Base-by-base conservation (phyloP, 495 filamentous ascomycete genomes). In the Pyrenula aspistea region DNA sequence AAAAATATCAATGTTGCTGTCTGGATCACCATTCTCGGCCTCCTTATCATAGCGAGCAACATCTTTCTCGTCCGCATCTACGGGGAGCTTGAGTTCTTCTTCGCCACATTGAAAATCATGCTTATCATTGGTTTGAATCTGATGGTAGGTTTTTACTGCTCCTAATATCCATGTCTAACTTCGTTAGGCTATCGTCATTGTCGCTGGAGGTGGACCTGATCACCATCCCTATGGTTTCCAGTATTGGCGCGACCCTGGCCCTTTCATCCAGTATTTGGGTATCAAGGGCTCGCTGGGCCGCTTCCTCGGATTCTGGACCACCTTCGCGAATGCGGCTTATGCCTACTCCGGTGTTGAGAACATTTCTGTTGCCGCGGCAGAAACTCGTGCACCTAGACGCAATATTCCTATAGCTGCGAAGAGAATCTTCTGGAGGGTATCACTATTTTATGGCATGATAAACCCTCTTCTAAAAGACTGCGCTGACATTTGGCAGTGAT, bases 361-460 rank as follows among this genome's bases (percentile, higher is more conserved):
- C 60, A 78, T 88, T 24, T 84, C 80, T 53, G 77, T 93, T 15
- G 85, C 89, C 0, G 89, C 86, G 10, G 86, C 86, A 57, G 90
- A 96, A 68, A 84, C 88, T 57, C 79, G 78, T 21, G 87, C 87
- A 58, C 91, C 90, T 1, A 75, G 83, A 31, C 83, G 81, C 62
- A 85, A 87, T 53, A 82, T 95, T 55, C 89, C 89, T 53, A 77
- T 77, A 57, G 91, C 90, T 2, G 84, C 84, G 10, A 84, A 84
- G 49, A 81, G 88, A 55, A 88, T 89, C 56, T 92, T 95, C 69
- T 91, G 87, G 76, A 86, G 90, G 53, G 88, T 96, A 64, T 66
- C 85, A 55, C 79, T 95, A 72, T 94, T 96, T 75, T 95, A 94
- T 70, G n/a, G n/a, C n/a, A n/a, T n/a, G n/a, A n/a, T n/a, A n/a